These are phyloP conservation scores for Prunus mira DNA, from an alignment of 306 rosid genomes.

Conservation along the genomic window DNA sequence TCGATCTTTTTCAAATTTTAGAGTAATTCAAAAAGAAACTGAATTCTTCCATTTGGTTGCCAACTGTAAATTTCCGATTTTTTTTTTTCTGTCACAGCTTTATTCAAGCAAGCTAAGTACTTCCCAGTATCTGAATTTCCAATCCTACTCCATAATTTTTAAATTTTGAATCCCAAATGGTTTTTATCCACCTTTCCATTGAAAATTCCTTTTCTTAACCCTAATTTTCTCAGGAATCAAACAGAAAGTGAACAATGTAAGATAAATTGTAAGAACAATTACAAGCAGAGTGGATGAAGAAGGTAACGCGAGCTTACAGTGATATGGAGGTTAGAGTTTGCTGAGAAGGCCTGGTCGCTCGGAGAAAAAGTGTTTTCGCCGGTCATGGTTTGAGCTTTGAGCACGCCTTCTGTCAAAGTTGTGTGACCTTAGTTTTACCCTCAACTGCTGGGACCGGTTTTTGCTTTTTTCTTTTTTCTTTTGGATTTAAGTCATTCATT, in stretches of 20 bases:
- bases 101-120: neutral
- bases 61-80: neutral
- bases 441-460: neutral
- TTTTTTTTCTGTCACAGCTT: too few relatives aligned
- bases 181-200: neutral
- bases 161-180: neutral
- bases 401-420: conserved; percentile 24
- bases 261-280: neutral
- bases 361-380: conserved; percentile 45
- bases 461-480: neutral
- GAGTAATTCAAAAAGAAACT: neutral
- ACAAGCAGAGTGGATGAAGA: neutral
- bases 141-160: neutral
- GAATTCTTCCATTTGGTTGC: neutral
- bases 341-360: conserved; percentile 26
- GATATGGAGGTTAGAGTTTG: conserved; percentile 27
- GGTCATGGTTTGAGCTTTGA: conserved; percentile 39
- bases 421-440: conserved; percentile 33
- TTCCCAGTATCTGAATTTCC: neutral
- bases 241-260: neutral
- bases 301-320: conserved; percentile 31
- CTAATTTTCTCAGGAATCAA: conserved; percentile 5
- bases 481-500: conserved; percentile 4
- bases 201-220: neutral
- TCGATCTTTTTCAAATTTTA: neutral